A percentile compares a stretch with the other conserved stretches of the same genome.
Evolutionary conservation across 345 rosid genomes (phyloP).

Genomic region (Erucastrum elatum): DNA sequence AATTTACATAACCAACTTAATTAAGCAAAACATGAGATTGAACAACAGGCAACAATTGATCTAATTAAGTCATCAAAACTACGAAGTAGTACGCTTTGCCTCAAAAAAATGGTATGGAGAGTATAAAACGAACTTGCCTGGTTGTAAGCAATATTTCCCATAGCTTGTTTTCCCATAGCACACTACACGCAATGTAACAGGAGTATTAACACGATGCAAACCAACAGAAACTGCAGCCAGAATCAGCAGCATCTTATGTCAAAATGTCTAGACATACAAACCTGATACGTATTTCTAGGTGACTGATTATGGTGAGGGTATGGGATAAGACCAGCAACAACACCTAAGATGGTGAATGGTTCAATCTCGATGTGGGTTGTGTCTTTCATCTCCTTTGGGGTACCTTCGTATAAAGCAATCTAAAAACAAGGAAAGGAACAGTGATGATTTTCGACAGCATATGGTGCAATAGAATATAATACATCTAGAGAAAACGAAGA

Average conservation of each 20-base stretch:
- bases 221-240: neutral
- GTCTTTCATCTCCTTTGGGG: constrained; percentile 32
- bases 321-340: constrained; percentile 92
- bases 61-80: constrained; percentile 10
- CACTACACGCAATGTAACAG: constrained; percentile 50
- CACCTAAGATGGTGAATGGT: constrained; percentile 96
- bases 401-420: constrained; percentile 91
- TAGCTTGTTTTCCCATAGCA: constrained; percentile 99
- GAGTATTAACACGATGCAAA: constrained; percentile 14
- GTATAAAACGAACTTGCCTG: constrained; percentile 56
- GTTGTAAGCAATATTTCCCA: constrained; percentile 96
- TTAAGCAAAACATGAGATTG: constrained; percentile 4
- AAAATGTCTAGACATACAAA: constrained; percentile 33
- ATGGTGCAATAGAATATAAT: constrained; percentile 9
- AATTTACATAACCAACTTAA: constrained; percentile 17
- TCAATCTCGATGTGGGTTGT: constrained; percentile 96
- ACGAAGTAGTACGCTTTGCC: neutral
- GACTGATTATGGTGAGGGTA: constrained; percentile 99
- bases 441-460: constrained; percentile 10
- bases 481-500: constrained; percentile 1
- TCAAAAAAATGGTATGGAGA: constrained; percentile 2
- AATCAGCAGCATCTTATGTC: constrained; percentile 20
- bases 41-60: neutral
- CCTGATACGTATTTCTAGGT: constrained; percentile 98
- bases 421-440: constrained; percentile 37